Conservation (phyloP, 768 basidiomycete species). For the Russula foetens region DNA sequence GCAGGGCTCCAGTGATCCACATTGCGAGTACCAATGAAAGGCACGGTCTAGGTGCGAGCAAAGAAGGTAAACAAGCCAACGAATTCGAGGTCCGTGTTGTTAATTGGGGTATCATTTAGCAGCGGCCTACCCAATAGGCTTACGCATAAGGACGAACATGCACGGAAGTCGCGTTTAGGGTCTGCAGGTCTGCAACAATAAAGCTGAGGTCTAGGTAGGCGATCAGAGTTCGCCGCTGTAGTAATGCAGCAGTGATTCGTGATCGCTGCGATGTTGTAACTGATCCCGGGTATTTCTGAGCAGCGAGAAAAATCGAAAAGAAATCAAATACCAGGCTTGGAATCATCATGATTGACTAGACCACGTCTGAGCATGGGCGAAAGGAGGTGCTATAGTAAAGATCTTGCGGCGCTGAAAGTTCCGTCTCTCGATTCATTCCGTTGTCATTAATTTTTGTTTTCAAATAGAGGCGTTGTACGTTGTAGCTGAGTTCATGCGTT, state of each 20-base stretch:
- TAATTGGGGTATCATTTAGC: conserved; percentile 5
- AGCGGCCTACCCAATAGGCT: background rate
- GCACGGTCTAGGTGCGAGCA: background rate
- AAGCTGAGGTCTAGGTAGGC: background rate
- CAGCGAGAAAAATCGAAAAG: background rate
- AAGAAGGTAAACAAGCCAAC: background rate
- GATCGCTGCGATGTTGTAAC: conserved; percentile 5
- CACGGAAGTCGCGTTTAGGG: conserved; percentile 5
- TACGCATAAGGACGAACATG: background rate
- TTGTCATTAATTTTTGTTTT: background rate
- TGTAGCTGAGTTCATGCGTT: background rate
- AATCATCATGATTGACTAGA: background rate
- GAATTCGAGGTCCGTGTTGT: conserved; percentile 1
- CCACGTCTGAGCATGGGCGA: background rate
- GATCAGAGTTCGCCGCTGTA: conserved; percentile 12
- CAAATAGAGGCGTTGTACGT: background rate
- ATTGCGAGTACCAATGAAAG: conserved; percentile 5
- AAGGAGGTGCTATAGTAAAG: background rate
- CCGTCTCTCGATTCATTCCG: background rate
- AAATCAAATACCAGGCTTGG: background rate
- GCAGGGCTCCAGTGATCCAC: conserved; percentile 3
- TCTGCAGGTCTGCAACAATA: background rate
- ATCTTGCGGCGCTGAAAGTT: background rate
- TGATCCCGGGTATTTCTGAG: background rate
- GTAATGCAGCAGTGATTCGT: background rate